Conservation (phyloP, 2,329 filamentous ascomycete genomes). For the Podosphaera fusca region DNA sequence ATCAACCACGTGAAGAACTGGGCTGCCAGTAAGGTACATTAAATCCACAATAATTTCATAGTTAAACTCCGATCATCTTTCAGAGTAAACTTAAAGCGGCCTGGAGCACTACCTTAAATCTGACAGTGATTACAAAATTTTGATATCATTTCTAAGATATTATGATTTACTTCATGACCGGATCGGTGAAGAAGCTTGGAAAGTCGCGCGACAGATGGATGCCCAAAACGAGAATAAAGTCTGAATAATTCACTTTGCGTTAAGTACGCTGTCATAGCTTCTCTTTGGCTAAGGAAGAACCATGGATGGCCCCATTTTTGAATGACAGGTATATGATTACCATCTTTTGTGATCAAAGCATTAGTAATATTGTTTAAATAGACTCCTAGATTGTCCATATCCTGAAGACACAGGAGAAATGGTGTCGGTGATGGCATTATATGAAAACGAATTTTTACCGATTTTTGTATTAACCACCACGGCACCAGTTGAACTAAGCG, state of each 20-base stretch:
- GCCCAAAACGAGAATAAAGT: conserved; percentile 1
- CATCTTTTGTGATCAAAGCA: background rate
- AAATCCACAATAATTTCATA: conserved; percentile 1
- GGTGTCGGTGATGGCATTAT: background rate
- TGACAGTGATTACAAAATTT: conserved; percentile 1
- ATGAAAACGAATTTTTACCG: background rate
- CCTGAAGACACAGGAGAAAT: background rate
- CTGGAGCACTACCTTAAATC: background rate
- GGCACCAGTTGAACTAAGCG: background rate
- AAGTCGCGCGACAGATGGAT: conserved; percentile 1
- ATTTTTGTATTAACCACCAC: background rate
- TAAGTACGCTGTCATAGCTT: background rate
- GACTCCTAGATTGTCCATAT: background rate
- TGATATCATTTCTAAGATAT: background rate
- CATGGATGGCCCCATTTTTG: background rate
- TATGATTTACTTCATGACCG: background rate
- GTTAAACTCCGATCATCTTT: conserved; percentile 1
- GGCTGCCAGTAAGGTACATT: background rate
- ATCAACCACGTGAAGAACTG: conserved; percentile 1
- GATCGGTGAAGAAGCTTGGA: background rate
- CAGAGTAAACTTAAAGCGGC: conserved; percentile 1
- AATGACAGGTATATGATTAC: background rate
- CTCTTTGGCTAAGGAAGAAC: background rate
- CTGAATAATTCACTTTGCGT: background rate
- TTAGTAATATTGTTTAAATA: background rate